A percentile compares a stretch with the other conserved stretches of the same genome.
phyloP scores from a whole-genome alignment of 202 grass and related monocot genomes.

The Setaria italica region DNA sequence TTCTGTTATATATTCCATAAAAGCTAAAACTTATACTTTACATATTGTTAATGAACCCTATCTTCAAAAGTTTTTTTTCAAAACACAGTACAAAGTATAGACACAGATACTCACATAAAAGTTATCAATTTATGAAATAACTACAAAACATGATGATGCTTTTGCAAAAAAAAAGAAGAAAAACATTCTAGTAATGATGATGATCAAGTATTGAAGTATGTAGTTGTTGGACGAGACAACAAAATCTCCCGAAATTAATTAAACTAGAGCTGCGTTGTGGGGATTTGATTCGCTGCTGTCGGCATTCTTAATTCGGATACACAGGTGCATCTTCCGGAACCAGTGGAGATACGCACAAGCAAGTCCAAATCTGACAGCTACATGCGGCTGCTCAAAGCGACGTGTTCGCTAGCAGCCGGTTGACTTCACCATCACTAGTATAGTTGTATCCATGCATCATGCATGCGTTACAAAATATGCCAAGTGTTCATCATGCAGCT shows the following conservation, averaged over 20 bases:
- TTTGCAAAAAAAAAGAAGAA: not conserved
- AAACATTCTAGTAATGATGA: not conserved
- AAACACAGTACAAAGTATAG: too few species aligned
- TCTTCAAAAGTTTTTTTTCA: too few species aligned
- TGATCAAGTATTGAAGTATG: not conserved
- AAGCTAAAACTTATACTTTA: too few species aligned
- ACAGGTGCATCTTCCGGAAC: not conserved
- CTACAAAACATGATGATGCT: not conserved
- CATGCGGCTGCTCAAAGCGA: not conserved
- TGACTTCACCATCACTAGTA: not conserved
- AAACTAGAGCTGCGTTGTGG: not conserved
- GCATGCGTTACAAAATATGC: not conserved
- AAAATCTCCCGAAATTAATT: not conserved
- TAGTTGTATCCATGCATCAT: too few species aligned
- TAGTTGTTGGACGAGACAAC: not conserved
- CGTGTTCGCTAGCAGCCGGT: not conserved
- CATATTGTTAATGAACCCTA: too few species aligned
- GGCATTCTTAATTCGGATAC: not conserved
- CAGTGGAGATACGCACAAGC: not conserved
- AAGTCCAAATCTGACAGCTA: slow-evolving; percentile 12
- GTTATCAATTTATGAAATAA: not conserved
- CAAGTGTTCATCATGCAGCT: not conserved
- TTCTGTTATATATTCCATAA: not conserved
- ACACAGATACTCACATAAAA: too few species aligned
- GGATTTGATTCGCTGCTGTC: not conserved